phyloP scores from a whole-genome alignment of 176 grass and related monocot genomes.

The Melocanna baccifera region DNA sequence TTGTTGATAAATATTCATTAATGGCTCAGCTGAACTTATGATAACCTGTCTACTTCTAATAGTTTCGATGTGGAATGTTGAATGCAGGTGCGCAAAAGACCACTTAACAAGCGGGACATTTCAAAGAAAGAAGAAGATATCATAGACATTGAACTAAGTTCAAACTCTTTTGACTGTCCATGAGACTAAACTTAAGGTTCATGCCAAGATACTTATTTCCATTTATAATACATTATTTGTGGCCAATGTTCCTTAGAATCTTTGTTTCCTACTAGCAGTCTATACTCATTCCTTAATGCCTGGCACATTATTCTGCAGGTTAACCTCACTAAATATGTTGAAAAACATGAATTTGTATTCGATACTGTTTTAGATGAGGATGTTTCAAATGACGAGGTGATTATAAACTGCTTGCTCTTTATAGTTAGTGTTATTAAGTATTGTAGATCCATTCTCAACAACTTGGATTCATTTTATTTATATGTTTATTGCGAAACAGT shows the following conservation, averaged over 20 bases:
- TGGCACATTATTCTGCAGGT: constrained; percentile 51
- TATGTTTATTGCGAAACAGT: too few relatives aligned
- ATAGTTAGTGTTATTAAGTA: constrained; percentile 10
- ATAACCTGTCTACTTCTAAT: not conserved
- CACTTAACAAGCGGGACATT: constrained; percentile 94
- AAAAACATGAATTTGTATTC: constrained; percentile 94
- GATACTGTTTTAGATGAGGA: constrained; percentile 96
- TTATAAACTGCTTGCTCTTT: not conserved
- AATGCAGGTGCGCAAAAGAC: constrained; percentile 90
- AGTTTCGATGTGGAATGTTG: constrained; percentile 1
- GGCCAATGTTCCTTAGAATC: not conserved
- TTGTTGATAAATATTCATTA: constrained; percentile 9
- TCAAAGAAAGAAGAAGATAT: constrained; percentile 97
- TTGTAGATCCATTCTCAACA: constrained; percentile 9
- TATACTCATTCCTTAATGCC: constrained; percentile 15
- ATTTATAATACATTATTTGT: constrained; percentile 10
- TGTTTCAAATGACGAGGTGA: constrained; percentile 93
- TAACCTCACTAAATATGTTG: constrained; percentile 94
- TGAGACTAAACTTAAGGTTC: constrained; percentile 99
- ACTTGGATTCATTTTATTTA: constrained; percentile 18
- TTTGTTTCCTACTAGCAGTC: constrained; percentile 1
- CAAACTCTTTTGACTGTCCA: constrained; percentile 83
- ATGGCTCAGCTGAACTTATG: not conserved
- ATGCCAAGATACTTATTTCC: constrained; percentile 12
- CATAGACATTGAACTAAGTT: constrained; percentile 70